Evolutionary conservation across 140 eudicot species (phyloP).

Genomic region (Senecio squalidus): DNA sequence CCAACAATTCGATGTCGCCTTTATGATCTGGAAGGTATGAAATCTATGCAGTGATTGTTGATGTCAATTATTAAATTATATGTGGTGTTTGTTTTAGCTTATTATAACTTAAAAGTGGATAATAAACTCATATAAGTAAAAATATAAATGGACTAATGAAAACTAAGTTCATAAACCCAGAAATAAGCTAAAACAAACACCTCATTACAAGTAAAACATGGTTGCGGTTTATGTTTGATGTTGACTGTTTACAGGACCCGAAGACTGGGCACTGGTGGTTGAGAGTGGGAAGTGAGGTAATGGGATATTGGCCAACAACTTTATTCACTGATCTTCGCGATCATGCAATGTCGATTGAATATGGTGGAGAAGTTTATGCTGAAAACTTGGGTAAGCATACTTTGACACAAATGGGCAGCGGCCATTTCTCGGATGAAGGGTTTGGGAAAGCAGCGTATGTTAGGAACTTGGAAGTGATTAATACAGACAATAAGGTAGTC

Average conservation of each 20-base stretch:
- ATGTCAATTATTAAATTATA: too few relatives aligned
- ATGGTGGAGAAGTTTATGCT: constrained; percentile 49
- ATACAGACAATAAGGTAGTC: constrained; percentile 23
- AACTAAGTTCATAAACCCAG: too few relatives aligned
- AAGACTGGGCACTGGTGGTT: constrained; percentile 57
- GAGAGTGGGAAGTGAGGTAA: constrained; percentile 31
- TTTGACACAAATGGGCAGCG: constrained; percentile 64
- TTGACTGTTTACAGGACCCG: constrained; percentile 33
- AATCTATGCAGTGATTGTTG: too few relatives aligned
- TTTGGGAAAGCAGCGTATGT: constrained; percentile 46
- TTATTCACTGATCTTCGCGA: constrained; percentile 33
- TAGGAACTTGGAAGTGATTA: constrained; percentile 44
- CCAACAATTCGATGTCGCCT: constrained; percentile 59
- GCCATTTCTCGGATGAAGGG: constrained; percentile 58
- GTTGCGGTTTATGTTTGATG: background rate
- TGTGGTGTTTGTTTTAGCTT: too few relatives aligned
- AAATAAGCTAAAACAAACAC: too few relatives aligned
- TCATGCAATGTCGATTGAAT: constrained; percentile 41
- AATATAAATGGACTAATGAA: too few relatives aligned
- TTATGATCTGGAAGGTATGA: constrained; percentile 80
- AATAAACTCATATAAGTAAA: too few relatives aligned
- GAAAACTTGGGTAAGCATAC: constrained; percentile 28
- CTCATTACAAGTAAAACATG: background rate
- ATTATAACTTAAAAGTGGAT: background rate
- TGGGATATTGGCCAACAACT: constrained; percentile 56